phyloP scores from a whole-genome alignment of 2,329 filamentous ascomycete genomes.

The Mariannaea sp. region DNA sequence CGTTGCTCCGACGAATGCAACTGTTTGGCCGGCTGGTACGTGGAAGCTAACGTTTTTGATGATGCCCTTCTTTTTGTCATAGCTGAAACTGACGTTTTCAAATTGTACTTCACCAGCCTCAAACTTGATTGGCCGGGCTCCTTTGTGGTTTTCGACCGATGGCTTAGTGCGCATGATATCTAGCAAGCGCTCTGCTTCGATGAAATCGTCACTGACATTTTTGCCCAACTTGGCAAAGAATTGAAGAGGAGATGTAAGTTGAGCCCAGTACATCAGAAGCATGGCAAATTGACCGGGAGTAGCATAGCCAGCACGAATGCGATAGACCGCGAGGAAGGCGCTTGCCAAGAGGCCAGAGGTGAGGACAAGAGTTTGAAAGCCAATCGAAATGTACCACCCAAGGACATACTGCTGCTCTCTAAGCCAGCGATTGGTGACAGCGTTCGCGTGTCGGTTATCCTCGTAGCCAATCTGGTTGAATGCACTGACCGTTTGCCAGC shows the following conservation, averaged over 20 bases:
- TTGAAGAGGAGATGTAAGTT: slow-evolving; percentile 71
- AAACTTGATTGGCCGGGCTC: slow-evolving; percentile 55
- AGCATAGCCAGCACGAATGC: slow-evolving; percentile 65
- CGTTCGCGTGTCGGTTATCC: slow-evolving; percentile 57
- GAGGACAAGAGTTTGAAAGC: slow-evolving; percentile 66
- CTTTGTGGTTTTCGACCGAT: slow-evolving; percentile 57
- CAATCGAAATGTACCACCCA: slow-evolving; percentile 57
- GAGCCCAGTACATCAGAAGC: slow-evolving; percentile 74
- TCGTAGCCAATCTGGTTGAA: slow-evolving; percentile 65
- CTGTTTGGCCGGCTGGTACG: slow-evolving; percentile 56
- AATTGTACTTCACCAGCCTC: slow-evolving; percentile 60
- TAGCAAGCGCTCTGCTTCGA: slow-evolving; percentile 61
- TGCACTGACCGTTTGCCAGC: slow-evolving; percentile 63
- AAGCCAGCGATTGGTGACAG: slow-evolving; percentile 50
- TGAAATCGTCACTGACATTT: slow-evolving; percentile 59
- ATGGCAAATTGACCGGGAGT: slow-evolving; percentile 72
- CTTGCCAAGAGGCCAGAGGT: slow-evolving; percentile 71
- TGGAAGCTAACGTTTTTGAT: slow-evolving; percentile 59
- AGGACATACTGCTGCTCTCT: slow-evolving; percentile 46
- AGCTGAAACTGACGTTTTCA: slow-evolving; percentile 60
- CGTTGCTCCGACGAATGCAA: slow-evolving; percentile 65
- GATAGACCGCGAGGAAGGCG: slow-evolving; percentile 64
- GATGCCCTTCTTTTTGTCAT: slow-evolving; percentile 63
- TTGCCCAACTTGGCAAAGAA: slow-evolving; percentile 68
- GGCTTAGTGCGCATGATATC: slow-evolving; percentile 63